Conservation (phyloP, 2,329 filamentous ascomycete species). For the Colletotrichum cordylinicola region DNA sequence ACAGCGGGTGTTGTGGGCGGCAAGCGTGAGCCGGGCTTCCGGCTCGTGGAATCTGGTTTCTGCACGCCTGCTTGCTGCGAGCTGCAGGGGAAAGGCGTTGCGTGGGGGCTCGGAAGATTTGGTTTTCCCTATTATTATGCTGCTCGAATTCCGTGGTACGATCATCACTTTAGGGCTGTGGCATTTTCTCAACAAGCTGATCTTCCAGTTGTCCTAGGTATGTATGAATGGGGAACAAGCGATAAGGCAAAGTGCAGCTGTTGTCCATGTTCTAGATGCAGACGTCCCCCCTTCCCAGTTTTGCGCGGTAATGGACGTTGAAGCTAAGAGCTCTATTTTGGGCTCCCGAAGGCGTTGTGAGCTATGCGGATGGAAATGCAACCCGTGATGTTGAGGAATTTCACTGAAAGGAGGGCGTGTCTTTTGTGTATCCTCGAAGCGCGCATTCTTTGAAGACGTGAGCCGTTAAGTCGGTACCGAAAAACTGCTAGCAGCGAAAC, state of each 20-base stretch:
- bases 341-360: not conserved
- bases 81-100: slow-evolving; percentile 2
- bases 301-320: not conserved
- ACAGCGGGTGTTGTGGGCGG: not conserved
- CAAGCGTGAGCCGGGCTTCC: slow-evolving; percentile 5
- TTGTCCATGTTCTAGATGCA: not conserved
- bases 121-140: not conserved
- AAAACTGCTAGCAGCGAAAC: not conserved
- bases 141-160: not conserved
- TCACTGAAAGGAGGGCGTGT: not conserved
- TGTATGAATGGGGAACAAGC: not conserved
- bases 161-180: not conserved
- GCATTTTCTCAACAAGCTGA: not conserved
- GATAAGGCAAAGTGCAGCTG: not conserved
- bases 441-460: slow-evolving; percentile 5
- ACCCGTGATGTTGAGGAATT: not conserved
- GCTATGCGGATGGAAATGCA: not conserved
- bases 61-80: not conserved
- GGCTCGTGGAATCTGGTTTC: not conserved
- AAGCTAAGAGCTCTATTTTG: slow-evolving; percentile 8
- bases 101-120: not conserved
- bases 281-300: not conserved
- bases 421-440: not conserved
- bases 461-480: not conserved
- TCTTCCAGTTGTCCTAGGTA: not conserved